Conservation (phyloP, 140 eudicot species). For the Ambrosia hybrid region DNA sequence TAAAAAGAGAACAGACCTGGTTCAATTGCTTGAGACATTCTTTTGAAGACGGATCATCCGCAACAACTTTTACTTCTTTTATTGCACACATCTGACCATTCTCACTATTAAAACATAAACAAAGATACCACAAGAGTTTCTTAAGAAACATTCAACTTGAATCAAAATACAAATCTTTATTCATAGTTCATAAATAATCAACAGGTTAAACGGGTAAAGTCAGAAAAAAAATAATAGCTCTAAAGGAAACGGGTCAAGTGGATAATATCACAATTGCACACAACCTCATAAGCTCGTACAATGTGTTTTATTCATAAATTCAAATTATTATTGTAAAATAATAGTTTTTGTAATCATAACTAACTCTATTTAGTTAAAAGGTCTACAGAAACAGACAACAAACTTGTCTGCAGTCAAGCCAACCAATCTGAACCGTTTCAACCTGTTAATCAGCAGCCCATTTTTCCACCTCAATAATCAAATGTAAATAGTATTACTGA, state of each 20-base stretch:
- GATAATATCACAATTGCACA: background rate
- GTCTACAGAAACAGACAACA: background rate
- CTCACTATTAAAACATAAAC: no score
- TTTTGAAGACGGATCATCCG: conserved; percentile 81
- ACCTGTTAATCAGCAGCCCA: background rate
- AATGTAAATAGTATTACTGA: background rate
- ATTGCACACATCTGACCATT: no score
- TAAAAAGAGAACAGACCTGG: conserved; percentile 53
- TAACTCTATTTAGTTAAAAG: background rate
- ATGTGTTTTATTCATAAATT: background rate
- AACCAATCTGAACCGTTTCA: background rate
- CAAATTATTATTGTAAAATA: background rate
- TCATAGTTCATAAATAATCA: conserved; percentile 7
- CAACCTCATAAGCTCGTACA: no score
- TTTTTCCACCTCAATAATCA: conserved; percentile 10
- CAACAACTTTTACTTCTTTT: conserved; percentile 57
- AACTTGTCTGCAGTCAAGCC: background rate
- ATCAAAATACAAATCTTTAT: conserved; percentile 12
- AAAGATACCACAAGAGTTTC: no score
- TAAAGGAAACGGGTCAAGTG: background rate
- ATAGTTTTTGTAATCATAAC: background rate
- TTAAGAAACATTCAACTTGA: conserved; percentile 1
- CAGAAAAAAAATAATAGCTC: background rate
- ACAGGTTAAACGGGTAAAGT: background rate
- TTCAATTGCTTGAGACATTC: conserved; percentile 95